phyloP scores from a whole-genome alignment of 441 rosid genomes.

The Croton laevigatus region DNA sequence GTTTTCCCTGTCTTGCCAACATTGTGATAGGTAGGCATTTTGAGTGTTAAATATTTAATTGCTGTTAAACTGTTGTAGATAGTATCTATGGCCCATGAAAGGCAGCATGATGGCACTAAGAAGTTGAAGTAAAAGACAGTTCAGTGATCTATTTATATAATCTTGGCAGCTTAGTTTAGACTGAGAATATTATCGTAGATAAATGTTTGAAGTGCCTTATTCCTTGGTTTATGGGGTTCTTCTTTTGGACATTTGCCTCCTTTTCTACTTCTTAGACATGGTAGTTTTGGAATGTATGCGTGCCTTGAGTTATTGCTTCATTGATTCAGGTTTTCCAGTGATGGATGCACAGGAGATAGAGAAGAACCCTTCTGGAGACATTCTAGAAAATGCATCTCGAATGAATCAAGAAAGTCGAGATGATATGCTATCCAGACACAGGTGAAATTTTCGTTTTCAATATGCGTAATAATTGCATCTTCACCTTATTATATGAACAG shows the following conservation, averaged over 20 bases:
- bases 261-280: neutral
- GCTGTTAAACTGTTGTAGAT: neutral
- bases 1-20: neutral
- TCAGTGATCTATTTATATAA: neutral
- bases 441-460: conserved; percentile 27
- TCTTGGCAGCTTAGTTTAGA: neutral
- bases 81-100: neutral
- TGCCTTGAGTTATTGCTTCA: neutral
- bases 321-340: conserved; percentile 4
- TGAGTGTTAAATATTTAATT: neutral
- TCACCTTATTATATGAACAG: neutral
- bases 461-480: neutral
- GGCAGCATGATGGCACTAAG: neutral
- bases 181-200: no score
- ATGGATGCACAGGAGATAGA: conserved; percentile 13
- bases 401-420: conserved; percentile 43
- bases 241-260: neutral
- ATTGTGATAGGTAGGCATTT: neutral
- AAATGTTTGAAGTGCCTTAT: neutral
- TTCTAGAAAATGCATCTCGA: conserved; percentile 20
- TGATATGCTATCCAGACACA: conserved; percentile 68
- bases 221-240: neutral
- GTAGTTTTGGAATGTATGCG: neutral
- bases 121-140: neutral
- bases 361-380: conserved; percentile 23